Evolutionary conservation across 2,329 filamentous ascomycete species (phyloP).

Genomic region (Diatrype stigma): DNA sequence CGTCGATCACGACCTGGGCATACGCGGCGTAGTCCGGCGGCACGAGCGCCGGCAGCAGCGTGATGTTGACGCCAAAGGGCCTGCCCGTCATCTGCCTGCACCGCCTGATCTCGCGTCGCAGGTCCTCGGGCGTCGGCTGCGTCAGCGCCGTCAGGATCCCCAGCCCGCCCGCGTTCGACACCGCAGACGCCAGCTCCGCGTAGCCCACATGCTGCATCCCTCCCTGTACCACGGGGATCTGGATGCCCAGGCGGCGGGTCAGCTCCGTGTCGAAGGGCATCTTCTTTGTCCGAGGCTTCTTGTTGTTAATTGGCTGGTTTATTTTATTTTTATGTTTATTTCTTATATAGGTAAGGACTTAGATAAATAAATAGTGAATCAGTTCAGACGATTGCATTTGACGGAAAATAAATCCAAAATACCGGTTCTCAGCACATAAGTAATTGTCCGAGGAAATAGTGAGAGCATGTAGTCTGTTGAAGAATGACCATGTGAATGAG

Average conservation of each 20-base stretch:
- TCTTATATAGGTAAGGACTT: too few relatives aligned
- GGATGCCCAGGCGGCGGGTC: constrained; percentile 55
- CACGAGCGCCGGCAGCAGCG: constrained; percentile 81
- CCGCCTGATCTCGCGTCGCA: constrained; percentile 87
- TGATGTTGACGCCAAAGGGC: constrained; percentile 93
- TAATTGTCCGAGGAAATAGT: too few relatives aligned
- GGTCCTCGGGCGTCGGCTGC: constrained; percentile 84
- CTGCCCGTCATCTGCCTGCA: constrained; percentile 74
- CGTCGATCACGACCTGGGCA: constrained; percentile 87
- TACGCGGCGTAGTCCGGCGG: constrained; percentile 92
- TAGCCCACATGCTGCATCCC: constrained; percentile 87
- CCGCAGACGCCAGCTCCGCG: constrained; percentile 71
- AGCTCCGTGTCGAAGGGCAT: constrained; percentile 58
- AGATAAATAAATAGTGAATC: too few relatives aligned
- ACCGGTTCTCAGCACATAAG: too few relatives aligned
- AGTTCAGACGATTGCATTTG: too few relatives aligned
- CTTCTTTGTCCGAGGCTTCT: constrained; percentile 16
- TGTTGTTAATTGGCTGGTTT: not conserved
- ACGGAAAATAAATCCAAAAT: too few relatives aligned
- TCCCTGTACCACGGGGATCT: constrained; percentile 73
- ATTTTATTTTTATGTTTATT: too few relatives aligned
- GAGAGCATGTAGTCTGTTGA: too few relatives aligned
- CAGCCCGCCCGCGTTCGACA: constrained; percentile 77
- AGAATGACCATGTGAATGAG: too few relatives aligned
- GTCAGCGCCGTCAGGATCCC: constrained; percentile 85